phyloP scores from a whole-genome alignment of 2,329 filamentous ascomycete species.

The Cladosporium oxysporum region DNA sequence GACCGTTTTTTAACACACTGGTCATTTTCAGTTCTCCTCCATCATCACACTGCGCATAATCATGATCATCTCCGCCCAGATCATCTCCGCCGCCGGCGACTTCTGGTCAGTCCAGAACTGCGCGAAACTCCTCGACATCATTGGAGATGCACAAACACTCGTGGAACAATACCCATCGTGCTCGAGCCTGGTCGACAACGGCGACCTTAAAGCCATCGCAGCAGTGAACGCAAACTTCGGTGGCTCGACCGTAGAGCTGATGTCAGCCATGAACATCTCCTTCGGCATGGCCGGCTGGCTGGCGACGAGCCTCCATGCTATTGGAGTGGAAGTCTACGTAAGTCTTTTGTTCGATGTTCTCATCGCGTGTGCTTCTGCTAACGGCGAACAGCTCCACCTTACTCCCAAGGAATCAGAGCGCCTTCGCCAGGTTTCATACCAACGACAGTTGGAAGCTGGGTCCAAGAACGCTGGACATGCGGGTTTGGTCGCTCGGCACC shows the following conservation, averaged over 20 bases:
- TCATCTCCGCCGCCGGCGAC: slow-evolving; percentile 40
- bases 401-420: slow-evolving; percentile 58
- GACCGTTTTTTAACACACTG: neutral
- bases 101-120: slow-evolving; percentile 31
- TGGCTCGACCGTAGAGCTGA: slow-evolving; percentile 36
- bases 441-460: slow-evolving; percentile 57
- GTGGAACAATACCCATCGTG: slow-evolving; percentile 50
- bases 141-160: slow-evolving; percentile 34
- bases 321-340: slow-evolving; percentile 49
- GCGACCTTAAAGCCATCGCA: slow-evolving; percentile 42
- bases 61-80: slow-evolving; percentile 43
- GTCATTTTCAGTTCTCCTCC: slow-evolving; percentile 35
- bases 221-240: slow-evolving; percentile 34
- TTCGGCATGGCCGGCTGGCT: slow-evolving; percentile 60
- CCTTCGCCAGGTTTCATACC: slow-evolving; percentile 57
- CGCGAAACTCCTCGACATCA: slow-evolving; percentile 31
- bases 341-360: neutral
- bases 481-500: slow-evolving; percentile 36
- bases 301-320: slow-evolving; percentile 52
- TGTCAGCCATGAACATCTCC: slow-evolving; percentile 47
- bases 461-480: slow-evolving; percentile 51
- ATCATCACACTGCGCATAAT: slow-evolving; percentile 58
- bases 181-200: slow-evolving; percentile 18
- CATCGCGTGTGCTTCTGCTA: neutral
- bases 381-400: slow-evolving; percentile 33